A percentile compares a stretch with the other conserved stretches of the same genome.
phyloP scores from a whole-genome alignment of 2,329 filamentous ascomycete species.

The Lasiodiplodia theobromae region DNA sequence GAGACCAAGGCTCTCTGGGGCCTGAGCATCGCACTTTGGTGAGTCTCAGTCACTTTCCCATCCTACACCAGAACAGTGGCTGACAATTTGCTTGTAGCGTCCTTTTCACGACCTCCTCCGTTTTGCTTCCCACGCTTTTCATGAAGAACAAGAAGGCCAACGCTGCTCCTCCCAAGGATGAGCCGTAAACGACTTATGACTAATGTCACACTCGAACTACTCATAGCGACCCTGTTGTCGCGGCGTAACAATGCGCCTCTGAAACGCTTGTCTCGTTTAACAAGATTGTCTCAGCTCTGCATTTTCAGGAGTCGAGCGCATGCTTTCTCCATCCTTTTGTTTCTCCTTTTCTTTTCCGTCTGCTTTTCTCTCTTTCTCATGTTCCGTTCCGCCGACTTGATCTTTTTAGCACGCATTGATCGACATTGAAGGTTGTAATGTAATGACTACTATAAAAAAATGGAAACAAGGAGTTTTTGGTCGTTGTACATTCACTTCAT shows the following conservation, averaged over 20 bases:
- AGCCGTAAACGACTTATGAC: slow-evolving; percentile 14
- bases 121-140: slow-evolving; percentile 56
- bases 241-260: not conserved
- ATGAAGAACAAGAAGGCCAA: slow-evolving; percentile 57
- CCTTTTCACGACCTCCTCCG: slow-evolving; percentile 54
- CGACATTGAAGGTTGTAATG: slow-evolving; percentile 21
- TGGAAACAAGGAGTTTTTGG: slow-evolving; percentile 7
- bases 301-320: slow-evolving; percentile 11
- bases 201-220: not conserved
- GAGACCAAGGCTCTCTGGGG: slow-evolving; percentile 91
- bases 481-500: not conserved
- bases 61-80: not conserved
- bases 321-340: not conserved
- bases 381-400: not conserved
- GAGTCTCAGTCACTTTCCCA: slow-evolving; percentile 39
- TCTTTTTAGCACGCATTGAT: not conserved
- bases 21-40: slow-evolving; percentile 78
- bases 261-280: slow-evolving; percentile 13
- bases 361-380: not conserved
- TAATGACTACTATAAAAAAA: slow-evolving; percentile 25
- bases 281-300: slow-evolving; percentile 5
- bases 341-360: not conserved
- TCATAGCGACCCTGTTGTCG: not conserved
- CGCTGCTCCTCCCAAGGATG: slow-evolving; percentile 41
- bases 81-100: slow-evolving; percentile 44